Conservation (phyloP, 805 yeast genomes). For the Grigorovia jiainica region DNA sequence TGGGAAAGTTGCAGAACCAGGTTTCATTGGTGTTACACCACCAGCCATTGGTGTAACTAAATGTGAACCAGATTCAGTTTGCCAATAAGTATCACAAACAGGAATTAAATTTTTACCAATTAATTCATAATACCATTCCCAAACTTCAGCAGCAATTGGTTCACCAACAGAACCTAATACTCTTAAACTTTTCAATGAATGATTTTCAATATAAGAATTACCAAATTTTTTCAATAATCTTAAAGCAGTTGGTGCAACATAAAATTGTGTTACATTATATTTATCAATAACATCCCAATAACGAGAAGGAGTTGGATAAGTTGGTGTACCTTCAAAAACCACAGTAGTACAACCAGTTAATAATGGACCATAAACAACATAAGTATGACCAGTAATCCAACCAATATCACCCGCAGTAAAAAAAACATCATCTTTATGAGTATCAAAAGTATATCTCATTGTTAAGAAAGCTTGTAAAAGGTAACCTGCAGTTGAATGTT, state of each 20-base stretch:
- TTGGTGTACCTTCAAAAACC: slow-evolving; percentile 82
- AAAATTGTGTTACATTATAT: slow-evolving; percentile 67
- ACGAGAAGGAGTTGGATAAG: slow-evolving; percentile 71
- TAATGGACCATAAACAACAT: slow-evolving; percentile 75
- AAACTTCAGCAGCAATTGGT: slow-evolving; percentile 76
- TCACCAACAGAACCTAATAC: slow-evolving; percentile 78
- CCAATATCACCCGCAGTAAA: slow-evolving; percentile 90
- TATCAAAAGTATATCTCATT: slow-evolving; percentile 67
- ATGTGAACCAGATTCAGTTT: slow-evolving; percentile 80
- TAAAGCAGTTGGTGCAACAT: slow-evolving; percentile 79
- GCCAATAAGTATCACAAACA: slow-evolving; percentile 82
- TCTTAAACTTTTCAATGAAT: slow-evolving; percentile 56
- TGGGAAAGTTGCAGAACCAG: slow-evolving; percentile 80
- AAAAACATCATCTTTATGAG: slow-evolving; percentile 61
- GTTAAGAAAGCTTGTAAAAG: slow-evolving; percentile 64
- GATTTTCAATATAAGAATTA: slow-evolving; percentile 47
- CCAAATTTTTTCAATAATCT: slow-evolving; percentile 72
- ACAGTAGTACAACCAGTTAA: slow-evolving; percentile 67
- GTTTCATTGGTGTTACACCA: slow-evolving; percentile 69
- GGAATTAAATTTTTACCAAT: slow-evolving; percentile 64
- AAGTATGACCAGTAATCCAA: slow-evolving; percentile 86
- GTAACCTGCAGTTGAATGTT: slow-evolving; percentile 74
- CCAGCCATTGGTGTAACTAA: slow-evolving; percentile 69
- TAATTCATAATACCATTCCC: slow-evolving; percentile 77
- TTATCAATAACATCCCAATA: slow-evolving; percentile 70